phyloP scores from a whole-genome alignment of 208 protist species.

The Trypanosoma lewisi region DNA sequence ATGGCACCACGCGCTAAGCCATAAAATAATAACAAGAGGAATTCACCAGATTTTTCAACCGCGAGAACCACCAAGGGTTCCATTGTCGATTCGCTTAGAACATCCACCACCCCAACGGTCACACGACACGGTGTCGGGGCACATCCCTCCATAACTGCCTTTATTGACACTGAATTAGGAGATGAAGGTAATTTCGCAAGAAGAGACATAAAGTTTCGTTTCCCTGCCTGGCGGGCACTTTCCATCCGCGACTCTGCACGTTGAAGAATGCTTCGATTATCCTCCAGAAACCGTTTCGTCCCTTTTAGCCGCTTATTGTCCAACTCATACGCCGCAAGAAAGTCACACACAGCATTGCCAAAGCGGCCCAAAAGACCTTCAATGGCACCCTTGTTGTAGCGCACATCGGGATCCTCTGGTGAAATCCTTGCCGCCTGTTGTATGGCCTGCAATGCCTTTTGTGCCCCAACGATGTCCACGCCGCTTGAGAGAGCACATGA shows the following conservation, averaged over 20 bases:
- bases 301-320: slow-evolving; percentile 60
- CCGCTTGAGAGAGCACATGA: slow-evolving; percentile 53
- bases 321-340: slow-evolving; percentile 45
- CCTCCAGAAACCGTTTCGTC: slow-evolving; percentile 38
- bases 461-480: slow-evolving; percentile 42
- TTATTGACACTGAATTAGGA: slow-evolving; percentile 23
- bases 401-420: slow-evolving; percentile 64
- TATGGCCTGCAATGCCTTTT: slow-evolving; percentile 54
- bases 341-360: slow-evolving; percentile 49
- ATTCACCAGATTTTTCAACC: slow-evolving; percentile 40
- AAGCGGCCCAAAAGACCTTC: slow-evolving; percentile 74
- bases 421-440: slow-evolving; percentile 42
- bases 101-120: slow-evolving; percentile 55
- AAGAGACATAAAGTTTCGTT: slow-evolving; percentile 54
- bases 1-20: slow-evolving; percentile 44
- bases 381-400: slow-evolving; percentile 79
- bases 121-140: slow-evolving; percentile 12
- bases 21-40: slow-evolving; percentile 60
- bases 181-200: slow-evolving; percentile 16
- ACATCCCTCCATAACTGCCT: background rate
- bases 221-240: slow-evolving; percentile 43
- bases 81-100: slow-evolving; percentile 61
- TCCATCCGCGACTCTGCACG: slow-evolving; percentile 44
- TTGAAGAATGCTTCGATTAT: slow-evolving; percentile 46
- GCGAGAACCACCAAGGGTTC: slow-evolving; percentile 63